These are phyloP conservation scores for Flaveria trinervia DNA, from an alignment of 129 eudicot species.

Conservation along the genomic window DNA sequence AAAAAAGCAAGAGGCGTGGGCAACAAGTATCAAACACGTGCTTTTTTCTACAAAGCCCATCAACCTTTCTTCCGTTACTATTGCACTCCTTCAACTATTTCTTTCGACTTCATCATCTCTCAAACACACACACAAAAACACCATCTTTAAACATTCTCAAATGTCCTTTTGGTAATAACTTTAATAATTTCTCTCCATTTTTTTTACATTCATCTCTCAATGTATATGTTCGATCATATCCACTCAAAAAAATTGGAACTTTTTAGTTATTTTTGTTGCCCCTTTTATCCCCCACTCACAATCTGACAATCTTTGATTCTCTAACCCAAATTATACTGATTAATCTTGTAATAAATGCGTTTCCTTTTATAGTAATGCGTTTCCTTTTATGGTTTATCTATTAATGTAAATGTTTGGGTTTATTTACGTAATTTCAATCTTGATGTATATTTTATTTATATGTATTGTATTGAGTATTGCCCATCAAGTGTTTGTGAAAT, in stretches of 20 bases:
- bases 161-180: slow-evolving; percentile 17
- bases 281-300: neutral
- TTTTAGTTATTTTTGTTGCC: slow-evolving; percentile 8
- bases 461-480: neutral
- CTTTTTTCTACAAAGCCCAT: slow-evolving; percentile 6
- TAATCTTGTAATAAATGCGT: neutral
- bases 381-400: neutral
- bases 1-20: neutral
- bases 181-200: slow-evolving; percentile 1
- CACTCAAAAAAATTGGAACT: neutral
- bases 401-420: slow-evolving; percentile 17
- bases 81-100: neutral
- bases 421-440: neutral
- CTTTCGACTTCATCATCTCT: slow-evolving; percentile 5
- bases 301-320: slow-evolving; percentile 14
- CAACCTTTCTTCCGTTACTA: slow-evolving; percentile 10
- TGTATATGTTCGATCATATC: slow-evolving; percentile 15
- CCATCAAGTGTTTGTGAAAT: slow-evolving; percentile 33
- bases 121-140: slow-evolving; percentile 17
- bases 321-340: slow-evolving; percentile 4
- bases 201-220: neutral
- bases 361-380: neutral
- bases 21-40: neutral
- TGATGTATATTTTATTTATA: neutral
- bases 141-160: slow-evolving; percentile 3